Conservation (phyloP, 2,329 filamentous ascomycete species). For the Neurospora sp. region DNA sequence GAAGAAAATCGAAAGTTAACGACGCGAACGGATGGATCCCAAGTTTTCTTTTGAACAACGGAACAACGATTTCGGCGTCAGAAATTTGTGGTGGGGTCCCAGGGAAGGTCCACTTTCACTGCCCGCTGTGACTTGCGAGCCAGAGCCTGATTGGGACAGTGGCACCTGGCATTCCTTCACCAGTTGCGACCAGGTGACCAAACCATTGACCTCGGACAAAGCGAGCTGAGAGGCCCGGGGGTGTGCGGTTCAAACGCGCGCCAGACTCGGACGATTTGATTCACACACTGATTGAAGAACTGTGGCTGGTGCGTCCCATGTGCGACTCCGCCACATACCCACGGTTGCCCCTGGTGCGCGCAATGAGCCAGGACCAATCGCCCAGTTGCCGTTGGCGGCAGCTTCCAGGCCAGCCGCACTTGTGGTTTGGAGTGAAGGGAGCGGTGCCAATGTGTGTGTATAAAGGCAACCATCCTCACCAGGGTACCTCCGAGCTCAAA, state of each 20-base stretch:
- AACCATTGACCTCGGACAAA: not conserved
- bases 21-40: not conserved
- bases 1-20: not conserved
- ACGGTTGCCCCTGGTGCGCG: not conserved
- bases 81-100: not conserved
- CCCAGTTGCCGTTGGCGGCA: not conserved
- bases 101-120: not conserved
- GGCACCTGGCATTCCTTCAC: not conserved
- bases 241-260: not conserved
- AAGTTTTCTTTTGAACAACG: not conserved
- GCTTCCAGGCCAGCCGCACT: not conserved
- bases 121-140: not conserved
- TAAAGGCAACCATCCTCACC: slow-evolving; percentile 15
- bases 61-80: not conserved
- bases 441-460: slow-evolving; percentile 6
- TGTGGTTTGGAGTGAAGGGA: not conserved
- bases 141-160: not conserved
- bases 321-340: not conserved
- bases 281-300: not conserved
- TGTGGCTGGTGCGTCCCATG: not conserved
- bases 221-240: not conserved
- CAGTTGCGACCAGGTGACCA: not conserved
- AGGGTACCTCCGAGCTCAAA: slow-evolving; percentile 10
- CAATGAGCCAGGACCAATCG: not conserved
- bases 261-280: not conserved